Percentiles rank a stretch among this genome's conserved stretches.
Conservation (phyloP, 768 basidiomycete species). For the Tylopilus sp. region DNA sequence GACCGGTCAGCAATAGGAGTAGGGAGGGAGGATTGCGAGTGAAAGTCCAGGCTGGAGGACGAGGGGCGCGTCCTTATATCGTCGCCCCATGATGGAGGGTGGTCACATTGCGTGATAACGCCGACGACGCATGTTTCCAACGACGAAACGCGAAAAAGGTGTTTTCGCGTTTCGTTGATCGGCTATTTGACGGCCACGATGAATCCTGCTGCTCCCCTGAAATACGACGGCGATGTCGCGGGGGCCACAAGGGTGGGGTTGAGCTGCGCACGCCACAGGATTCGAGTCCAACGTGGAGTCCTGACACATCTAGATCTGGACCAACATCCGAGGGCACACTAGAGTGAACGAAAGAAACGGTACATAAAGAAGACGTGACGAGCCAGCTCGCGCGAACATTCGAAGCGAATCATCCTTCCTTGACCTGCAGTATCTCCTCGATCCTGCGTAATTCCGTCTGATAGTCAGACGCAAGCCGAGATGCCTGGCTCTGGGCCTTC, state of each 20-base stretch:
- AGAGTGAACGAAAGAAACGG: neutral
- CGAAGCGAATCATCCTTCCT: constrained; percentile 23
- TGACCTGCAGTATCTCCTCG: constrained; percentile 30
- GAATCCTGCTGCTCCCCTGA: constrained; percentile 21
- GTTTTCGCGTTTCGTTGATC: constrained; percentile 24
- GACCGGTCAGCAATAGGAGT: neutral
- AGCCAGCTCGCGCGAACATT: constrained; percentile 27
- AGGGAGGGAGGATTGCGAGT: neutral
- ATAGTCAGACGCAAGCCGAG: constrained; percentile 32
- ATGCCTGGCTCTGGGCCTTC: constrained; percentile 28
- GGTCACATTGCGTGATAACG: constrained; percentile 14
- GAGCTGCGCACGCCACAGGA: constrained; percentile 3
- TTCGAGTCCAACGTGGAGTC: constrained; percentile 1
- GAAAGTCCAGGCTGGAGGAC: neutral
- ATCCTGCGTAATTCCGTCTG: constrained; percentile 34
- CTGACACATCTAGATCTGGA: constrained; percentile 16
- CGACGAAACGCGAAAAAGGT: constrained; percentile 10
- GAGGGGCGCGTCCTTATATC: constrained; percentile 16
- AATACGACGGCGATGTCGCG: constrained; percentile 19
- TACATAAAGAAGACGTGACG: constrained; percentile 7
- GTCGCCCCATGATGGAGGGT: constrained; percentile 5
- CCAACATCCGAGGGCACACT: constrained; percentile 3
- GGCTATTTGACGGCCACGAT: constrained; percentile 25
- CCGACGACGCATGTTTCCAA: constrained; percentile 13
- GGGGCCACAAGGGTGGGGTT: constrained; percentile 2